Evolutionary conservation across 768 basidiomycete species (phyloP), one percentile per base, ranked within the genome.

Genomic region (Daedalea quercina): DNA sequence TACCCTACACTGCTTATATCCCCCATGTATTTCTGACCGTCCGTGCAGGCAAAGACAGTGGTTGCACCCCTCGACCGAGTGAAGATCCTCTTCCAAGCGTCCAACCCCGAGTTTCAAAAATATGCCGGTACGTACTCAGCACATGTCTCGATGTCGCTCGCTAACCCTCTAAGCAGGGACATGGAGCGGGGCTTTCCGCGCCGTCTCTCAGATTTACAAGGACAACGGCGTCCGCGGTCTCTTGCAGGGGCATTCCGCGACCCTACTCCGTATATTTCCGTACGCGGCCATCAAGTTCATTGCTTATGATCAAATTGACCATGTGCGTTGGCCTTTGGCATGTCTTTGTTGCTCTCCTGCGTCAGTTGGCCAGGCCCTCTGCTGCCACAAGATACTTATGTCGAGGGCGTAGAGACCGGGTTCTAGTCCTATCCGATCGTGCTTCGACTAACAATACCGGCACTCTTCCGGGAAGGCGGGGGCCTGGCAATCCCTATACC

Each of bases 261-360:
- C 96, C 2, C 77, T 99, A 47, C 70, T 96, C 44, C 84, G 96
- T 53, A 87, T 97, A 62, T 95, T 96, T 67, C 96, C 96, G 8
- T 97, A 98, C 64, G 96, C 96, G 25, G 91, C 86, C 54, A 89
- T 98, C 69, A 96, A 94, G 69, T 99, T 93, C 65, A 93, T 97
- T 85, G 82, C 89, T 3, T 99, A 97, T 65, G 95, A 97, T 68
- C 82, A 90, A 65, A 73, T 89, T 52, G 88, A 90, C 69, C 65
- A 80, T 56, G 91, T 94, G 59, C 63, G 76, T 70, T 48, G 34
- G 20, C 22, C 24, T 37, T 48, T 28, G 23, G 1, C 12, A 22
- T 53, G 54, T n/a, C 45, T 12, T 40, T 19, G 6, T 49, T 31
- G 28, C 28, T 31, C 28, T 6, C 28, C 28, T n/a, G n/a, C n/a